Evolutionary conservation across 345 rosid species (phyloP).

Genomic region (Camelina laxa): DNA sequence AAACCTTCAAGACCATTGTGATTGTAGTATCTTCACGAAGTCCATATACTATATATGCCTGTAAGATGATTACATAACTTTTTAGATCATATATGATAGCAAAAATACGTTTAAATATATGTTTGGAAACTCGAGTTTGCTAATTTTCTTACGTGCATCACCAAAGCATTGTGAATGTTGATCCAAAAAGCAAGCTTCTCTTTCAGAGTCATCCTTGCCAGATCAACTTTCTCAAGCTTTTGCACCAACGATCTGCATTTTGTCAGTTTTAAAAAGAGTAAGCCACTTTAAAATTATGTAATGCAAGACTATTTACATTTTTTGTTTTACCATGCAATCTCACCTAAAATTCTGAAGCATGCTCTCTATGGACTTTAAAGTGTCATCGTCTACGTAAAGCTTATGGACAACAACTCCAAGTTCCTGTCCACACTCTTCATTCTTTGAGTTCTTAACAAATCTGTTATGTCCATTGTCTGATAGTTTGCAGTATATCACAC

Average conservation of each 20-base stretch:
- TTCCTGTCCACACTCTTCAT: constrained; percentile 44
- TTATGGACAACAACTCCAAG: constrained; percentile 52
- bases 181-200: constrained; percentile 86
- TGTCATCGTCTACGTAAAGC: constrained; percentile 53
- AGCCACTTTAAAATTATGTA: constrained; percentile 1
- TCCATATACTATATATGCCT: constrained; percentile 78
- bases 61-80: constrained; percentile 32
- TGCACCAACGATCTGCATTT: constrained; percentile 60
- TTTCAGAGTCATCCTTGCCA: constrained; percentile 62
- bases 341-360: constrained; percentile 75
- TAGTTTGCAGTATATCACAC: constrained; percentile 67
- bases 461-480: constrained; percentile 42
- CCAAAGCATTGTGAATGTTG: constrained; percentile 77
- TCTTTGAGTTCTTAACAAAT: constrained; percentile 46
- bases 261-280: background rate
- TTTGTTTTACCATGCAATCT: background rate
- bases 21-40: constrained; percentile 44
- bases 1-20: constrained; percentile 58
- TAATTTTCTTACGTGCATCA: constrained; percentile 64
- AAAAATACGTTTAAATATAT: background rate
- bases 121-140: background rate
- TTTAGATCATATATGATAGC: background rate
- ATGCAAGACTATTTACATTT: background rate
- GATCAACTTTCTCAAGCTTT: constrained; percentile 70
- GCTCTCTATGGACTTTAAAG: constrained; percentile 56